Evolutionary conservation across 345 rosid genomes (phyloP).

Genomic region (Erucastrum elatum): DNA sequence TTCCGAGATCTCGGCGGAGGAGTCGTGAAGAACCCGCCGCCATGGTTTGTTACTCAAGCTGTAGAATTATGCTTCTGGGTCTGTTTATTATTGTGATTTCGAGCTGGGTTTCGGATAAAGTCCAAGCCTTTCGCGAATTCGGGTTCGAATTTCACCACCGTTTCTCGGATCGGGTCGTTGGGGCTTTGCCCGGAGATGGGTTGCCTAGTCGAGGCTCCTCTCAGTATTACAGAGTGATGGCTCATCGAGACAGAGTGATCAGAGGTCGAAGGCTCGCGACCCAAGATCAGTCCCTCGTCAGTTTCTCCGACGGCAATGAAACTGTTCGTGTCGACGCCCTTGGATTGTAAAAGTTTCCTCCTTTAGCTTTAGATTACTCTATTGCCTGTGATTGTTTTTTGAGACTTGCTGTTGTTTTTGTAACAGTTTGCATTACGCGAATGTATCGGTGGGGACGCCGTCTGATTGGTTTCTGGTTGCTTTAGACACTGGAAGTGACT

Average conservation of each 20-base stretch:
- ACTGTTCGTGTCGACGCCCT: slow-evolving; percentile 52
- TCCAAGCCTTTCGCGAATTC: slow-evolving; percentile 48
- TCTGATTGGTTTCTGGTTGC: slow-evolving; percentile 75
- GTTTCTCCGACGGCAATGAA: slow-evolving; percentile 70
- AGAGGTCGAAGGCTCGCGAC: slow-evolving; percentile 71
- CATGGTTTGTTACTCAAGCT: slow-evolving; percentile 32
- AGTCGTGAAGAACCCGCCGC: background rate
- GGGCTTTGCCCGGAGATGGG: slow-evolving; percentile 55
- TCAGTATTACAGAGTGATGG: slow-evolving; percentile 65
- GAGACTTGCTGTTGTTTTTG: background rate
- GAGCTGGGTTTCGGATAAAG: slow-evolving; percentile 27
- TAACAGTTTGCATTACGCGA: slow-evolving; percentile 83
- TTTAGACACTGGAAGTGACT: slow-evolving; percentile 90
- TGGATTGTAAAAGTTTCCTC: slow-evolving; percentile 66
- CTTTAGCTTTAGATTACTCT: background rate
- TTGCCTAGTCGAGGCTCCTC: slow-evolving; percentile 66
- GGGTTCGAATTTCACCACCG: slow-evolving; percentile 82
- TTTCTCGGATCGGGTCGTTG: slow-evolving; percentile 77
- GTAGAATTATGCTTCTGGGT: slow-evolving; percentile 24
- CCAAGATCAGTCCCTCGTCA: slow-evolving; percentile 53
- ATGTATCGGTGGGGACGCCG: slow-evolving; percentile 85
- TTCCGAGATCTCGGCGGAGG: slow-evolving; percentile 40
- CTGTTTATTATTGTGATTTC: background rate
- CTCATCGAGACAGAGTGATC: slow-evolving; percentile 64
- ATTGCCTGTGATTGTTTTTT: background rate